phyloP scores from a whole-genome alignment of 2,329 filamentous ascomycete species.

The Leptographium wingfieldii region DNA sequence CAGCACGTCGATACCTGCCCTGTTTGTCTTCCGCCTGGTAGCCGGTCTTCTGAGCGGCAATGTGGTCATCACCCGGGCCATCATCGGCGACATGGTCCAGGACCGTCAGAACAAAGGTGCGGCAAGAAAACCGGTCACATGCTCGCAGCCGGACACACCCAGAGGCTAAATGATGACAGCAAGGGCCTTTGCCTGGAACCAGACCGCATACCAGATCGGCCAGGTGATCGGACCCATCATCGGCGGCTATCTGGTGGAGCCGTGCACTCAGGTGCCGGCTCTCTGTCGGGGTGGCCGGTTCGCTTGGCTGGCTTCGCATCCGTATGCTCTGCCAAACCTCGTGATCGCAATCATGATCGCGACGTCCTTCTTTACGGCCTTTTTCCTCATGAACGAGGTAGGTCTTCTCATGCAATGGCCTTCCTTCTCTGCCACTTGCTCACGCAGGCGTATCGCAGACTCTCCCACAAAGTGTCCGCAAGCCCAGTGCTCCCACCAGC shows the following conservation, averaged over 20 bases:
- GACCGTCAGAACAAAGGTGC: conserved; percentile 7
- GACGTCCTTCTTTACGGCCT: neutral
- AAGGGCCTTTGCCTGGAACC: conserved; percentile 9
- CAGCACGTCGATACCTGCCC: neutral
- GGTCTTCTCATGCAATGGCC: neutral
- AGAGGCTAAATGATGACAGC: neutral
- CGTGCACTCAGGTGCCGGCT: conserved; percentile 1
- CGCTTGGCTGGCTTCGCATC: conserved; percentile 2
- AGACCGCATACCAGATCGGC: conserved; percentile 8
- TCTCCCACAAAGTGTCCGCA: neutral
- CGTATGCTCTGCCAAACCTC: conserved; percentile 9
- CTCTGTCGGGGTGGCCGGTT: conserved; percentile 4
- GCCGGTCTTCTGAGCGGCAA: conserved; percentile 9
- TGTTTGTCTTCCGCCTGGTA: conserved; percentile 6
- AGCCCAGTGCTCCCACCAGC: neutral
- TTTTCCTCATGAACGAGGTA: conserved; percentile 6
- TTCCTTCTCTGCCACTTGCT: neutral
- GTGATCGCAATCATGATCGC: neutral
- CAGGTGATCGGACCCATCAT: conserved; percentile 7
- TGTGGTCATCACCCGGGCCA: conserved; percentile 8
- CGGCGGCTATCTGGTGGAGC: conserved; percentile 8
- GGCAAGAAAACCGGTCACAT: neutral
- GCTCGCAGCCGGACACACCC: neutral
- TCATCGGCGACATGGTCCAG: conserved; percentile 9
- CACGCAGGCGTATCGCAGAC: neutral